A percentile compares a stretch with the other conserved stretches of the same genome.
phyloP scores from a whole-genome alignment of 768 basidiomycete genomes.

The Suillus plorans region DNA sequence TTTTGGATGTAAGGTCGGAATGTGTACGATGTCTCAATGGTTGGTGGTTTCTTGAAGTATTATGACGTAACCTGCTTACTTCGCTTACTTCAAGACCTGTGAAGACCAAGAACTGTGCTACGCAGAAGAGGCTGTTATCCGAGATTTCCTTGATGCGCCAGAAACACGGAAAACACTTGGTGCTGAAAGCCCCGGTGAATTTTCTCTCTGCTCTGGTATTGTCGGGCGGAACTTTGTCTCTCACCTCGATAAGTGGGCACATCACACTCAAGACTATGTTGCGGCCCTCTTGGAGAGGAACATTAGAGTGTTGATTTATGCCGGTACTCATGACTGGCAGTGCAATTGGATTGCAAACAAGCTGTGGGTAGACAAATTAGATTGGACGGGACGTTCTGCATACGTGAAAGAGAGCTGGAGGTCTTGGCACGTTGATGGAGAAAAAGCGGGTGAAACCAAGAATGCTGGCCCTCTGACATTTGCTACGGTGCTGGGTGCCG shows the following conservation, averaged over 20 bases:
- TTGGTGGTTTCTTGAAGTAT: constrained; percentile 9
- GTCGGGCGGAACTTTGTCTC: constrained; percentile 53
- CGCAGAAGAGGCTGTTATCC: constrained; percentile 39
- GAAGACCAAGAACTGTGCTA: constrained; percentile 36
- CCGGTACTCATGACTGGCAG: constrained; percentile 54
- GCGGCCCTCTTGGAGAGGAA: constrained; percentile 53
- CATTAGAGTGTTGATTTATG: constrained; percentile 53
- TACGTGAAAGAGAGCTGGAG: constrained; percentile 44
- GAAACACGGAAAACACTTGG: constrained; percentile 46
- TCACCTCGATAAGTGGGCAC: constrained; percentile 60
- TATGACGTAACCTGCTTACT: constrained; percentile 1
- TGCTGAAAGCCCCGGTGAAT: constrained; percentile 47
- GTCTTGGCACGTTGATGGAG: constrained; percentile 57
- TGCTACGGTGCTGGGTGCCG: constrained; percentile 62
- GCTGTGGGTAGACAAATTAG: constrained; percentile 54
- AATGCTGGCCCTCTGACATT: constrained; percentile 59
- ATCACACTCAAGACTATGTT: constrained; percentile 59
- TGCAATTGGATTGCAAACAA: constrained; percentile 69
- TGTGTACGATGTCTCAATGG: constrained; percentile 61
- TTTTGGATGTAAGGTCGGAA: constrained; percentile 38
- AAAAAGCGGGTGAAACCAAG: constrained; percentile 56
- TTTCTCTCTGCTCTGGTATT: constrained; percentile 51
- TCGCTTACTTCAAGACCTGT: constrained; percentile 17
- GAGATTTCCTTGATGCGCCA: constrained; percentile 46
- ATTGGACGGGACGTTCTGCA: constrained; percentile 57